phyloP scores from a whole-genome alignment of 2,329 filamentous ascomycete species.

The Colletotrichum lupini region DNA sequence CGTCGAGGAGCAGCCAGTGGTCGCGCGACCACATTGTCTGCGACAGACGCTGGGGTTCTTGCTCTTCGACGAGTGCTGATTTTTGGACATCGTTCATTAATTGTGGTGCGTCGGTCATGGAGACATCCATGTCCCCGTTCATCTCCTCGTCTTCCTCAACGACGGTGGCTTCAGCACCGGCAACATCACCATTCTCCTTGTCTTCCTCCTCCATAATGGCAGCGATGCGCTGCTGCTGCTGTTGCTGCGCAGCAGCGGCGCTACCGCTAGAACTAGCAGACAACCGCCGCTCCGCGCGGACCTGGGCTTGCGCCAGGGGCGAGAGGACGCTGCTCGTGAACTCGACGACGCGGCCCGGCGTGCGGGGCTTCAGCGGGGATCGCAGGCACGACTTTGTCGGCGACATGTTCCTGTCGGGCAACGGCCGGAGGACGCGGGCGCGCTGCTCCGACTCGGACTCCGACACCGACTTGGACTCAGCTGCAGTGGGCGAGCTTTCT shows the following conservation, averaged over 20 bases:
- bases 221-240: conserved; percentile 16
- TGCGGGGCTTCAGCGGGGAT: conserved; percentile 67
- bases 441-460: conserved; percentile 47
- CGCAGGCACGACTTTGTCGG: conserved; percentile 68
- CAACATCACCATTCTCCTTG: conserved; percentile 46
- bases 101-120: conserved; percentile 30
- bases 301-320: conserved; percentile 54
- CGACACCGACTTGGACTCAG: no score
- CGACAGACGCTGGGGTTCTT: conserved; percentile 45
- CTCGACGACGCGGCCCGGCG: conserved; percentile 68
- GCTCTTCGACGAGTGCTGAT: not conserved
- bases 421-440: conserved; percentile 56
- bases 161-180: conserved; percentile 27
- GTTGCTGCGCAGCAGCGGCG: conserved; percentile 30
- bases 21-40: conserved; percentile 58
- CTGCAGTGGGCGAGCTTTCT: conserved; percentile 44
- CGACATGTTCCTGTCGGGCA: conserved; percentile 63
- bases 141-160: conserved; percentile 41
- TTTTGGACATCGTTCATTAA: not conserved
- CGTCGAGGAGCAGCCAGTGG: conserved; percentile 66
- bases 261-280: conserved; percentile 12
- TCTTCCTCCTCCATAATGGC: conserved; percentile 38
- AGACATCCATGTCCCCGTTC: conserved; percentile 20
- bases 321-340: conserved; percentile 64
- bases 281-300: conserved; percentile 19